phyloP scores from a whole-genome alignment of 2,329 filamentous ascomycete genomes.

The Trichoderma asperellum region DNA sequence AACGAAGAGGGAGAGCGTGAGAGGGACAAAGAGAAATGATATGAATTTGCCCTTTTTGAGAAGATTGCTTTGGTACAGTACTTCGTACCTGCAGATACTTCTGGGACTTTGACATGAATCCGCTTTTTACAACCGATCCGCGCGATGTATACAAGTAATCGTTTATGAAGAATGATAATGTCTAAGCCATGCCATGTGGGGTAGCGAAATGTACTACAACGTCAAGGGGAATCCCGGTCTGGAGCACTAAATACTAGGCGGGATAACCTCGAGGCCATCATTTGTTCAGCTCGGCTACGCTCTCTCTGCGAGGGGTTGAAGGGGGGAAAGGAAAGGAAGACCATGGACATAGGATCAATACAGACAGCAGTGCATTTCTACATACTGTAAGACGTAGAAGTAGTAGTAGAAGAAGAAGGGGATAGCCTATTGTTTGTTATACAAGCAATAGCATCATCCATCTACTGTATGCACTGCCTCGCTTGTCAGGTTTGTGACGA shows the following conservation, averaged over 20 bases:
- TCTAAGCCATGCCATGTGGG: background rate
- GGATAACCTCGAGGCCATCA: background rate
- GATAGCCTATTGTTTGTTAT: background rate
- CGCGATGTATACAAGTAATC: background rate
- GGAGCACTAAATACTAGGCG: background rate
- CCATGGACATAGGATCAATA: background rate
- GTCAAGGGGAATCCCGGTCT: background rate
- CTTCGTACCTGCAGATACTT: slow-evolving; percentile 8
- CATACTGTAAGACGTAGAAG: background rate
- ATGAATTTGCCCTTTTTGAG: background rate
- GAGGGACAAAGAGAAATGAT: background rate
- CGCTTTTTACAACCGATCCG: background rate
- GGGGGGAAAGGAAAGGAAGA: background rate
- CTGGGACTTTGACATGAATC: background rate
- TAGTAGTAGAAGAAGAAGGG: background rate
- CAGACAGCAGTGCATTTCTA: background rate
- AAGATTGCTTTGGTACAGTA: background rate
- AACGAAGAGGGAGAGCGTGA: background rate
- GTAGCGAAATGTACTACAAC: background rate
- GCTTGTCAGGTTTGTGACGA: slow-evolving; percentile 18
- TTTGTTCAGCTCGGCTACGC: slow-evolving; percentile 9
- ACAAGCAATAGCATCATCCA: background rate
- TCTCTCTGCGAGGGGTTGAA: background rate
- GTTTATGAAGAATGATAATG: background rate
- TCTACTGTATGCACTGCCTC: background rate